phyloP scores from a whole-genome alignment of 495 filamentous ascomycete genomes.

The Xeromyces bisporus region DNA sequence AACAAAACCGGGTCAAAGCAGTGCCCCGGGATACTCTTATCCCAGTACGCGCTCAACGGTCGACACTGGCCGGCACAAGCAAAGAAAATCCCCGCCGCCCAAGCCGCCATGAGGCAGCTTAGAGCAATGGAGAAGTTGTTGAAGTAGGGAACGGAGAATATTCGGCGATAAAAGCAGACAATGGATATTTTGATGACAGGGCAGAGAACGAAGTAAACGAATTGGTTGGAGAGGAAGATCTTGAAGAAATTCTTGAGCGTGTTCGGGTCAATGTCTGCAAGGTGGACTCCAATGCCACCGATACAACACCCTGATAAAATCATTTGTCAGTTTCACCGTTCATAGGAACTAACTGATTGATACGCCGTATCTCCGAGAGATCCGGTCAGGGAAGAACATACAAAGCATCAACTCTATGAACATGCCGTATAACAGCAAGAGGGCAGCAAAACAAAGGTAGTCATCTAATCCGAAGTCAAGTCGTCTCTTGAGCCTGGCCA shows the following conservation, averaged over 20 bases:
- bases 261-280: conserved; percentile 6
- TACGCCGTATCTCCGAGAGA: too few relatives aligned
- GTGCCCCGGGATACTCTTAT: conserved; percentile 15
- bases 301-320: conserved; percentile 25
- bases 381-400: conserved; percentile 11
- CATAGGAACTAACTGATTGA: too few relatives aligned
- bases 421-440: conserved; percentile 20
- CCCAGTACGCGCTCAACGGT: conserved; percentile 25
- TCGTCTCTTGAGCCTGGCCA: conserved; percentile 21
- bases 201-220: conserved; percentile 26
- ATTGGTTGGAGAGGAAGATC: conserved; percentile 30
- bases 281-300: conserved; percentile 20
- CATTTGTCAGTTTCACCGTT: too few relatives aligned
- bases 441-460: conserved; percentile 18
- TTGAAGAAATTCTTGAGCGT: conserved; percentile 10
- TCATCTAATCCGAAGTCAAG: conserved; percentile 25
- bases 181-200: conserved; percentile 29
- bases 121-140: conserved; percentile 14
- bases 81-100: conserved; percentile 21
- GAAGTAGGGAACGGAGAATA: conserved; percentile 26
- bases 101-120: conserved; percentile 19
- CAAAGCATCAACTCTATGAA: conserved; percentile 20
- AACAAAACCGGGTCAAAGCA: conserved; percentile 23
- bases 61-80: conserved; percentile 27
- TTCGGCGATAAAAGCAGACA: conserved; percentile 30